phyloP scores from a whole-genome alignment of 2,329 filamentous ascomycete genomes.

The Davidsoniella eucalypti region DNA sequence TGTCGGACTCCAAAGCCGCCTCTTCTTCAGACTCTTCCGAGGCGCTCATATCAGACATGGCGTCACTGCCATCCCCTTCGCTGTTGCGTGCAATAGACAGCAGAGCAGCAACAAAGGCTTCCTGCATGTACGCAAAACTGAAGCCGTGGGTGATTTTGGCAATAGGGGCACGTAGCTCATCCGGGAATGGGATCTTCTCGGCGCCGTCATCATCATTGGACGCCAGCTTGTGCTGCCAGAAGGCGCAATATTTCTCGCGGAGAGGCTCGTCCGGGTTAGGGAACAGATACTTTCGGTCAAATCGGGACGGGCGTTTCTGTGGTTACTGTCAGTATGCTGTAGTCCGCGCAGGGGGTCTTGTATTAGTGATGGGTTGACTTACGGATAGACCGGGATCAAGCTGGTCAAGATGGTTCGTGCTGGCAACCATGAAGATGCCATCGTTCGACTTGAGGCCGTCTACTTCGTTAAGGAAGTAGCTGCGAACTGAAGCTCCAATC shows the following conservation, averaged over 20 bases:
- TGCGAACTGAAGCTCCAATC: slow-evolving; percentile 40
- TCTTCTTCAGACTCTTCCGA: slow-evolving; percentile 11
- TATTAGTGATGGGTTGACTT: slow-evolving; percentile 14
- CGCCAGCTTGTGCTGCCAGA: slow-evolving; percentile 42
- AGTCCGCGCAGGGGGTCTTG: not conserved
- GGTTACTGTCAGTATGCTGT: slow-evolving; percentile 13
- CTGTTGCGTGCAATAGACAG: slow-evolving; percentile 35
- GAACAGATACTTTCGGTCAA: slow-evolving; percentile 52
- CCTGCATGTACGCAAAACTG: slow-evolving; percentile 54
- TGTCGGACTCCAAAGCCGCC: too few relatives aligned
- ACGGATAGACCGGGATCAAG: slow-evolving; percentile 48
- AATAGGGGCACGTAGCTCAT: slow-evolving; percentile 38
- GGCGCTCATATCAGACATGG: not conserved
- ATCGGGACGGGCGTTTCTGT: slow-evolving; percentile 46
- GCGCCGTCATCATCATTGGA: slow-evolving; percentile 23
- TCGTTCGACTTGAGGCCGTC: slow-evolving; percentile 54
- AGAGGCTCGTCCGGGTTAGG: slow-evolving; percentile 38
- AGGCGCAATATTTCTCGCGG: slow-evolving; percentile 41
- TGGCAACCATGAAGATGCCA: slow-evolving; percentile 53
- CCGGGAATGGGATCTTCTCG: slow-evolving; percentile 36
- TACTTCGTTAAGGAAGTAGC: slow-evolving; percentile 58
- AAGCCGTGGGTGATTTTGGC: slow-evolving; percentile 47
- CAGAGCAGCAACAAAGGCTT: slow-evolving; percentile 48
- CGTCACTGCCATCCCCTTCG: slow-evolving; percentile 12
- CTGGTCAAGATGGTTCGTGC: slow-evolving; percentile 48